phyloP scores from a whole-genome alignment of 192 early-diverging fungal species.

The Borealophlyctis nickersoniae region DNA sequence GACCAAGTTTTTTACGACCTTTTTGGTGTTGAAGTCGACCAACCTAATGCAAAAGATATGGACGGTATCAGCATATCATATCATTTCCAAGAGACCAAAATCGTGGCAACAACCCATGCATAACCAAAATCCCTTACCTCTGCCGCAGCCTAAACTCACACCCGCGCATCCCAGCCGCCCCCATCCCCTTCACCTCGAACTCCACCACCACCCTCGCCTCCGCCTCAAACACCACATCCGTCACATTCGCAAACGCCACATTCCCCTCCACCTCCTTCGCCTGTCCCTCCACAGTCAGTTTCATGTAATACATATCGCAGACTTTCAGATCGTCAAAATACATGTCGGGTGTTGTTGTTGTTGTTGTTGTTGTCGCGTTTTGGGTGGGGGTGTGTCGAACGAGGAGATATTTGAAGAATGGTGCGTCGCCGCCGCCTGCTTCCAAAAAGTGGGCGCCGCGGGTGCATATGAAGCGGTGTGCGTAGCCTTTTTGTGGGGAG shows the following conservation, averaged over 20 bases:
- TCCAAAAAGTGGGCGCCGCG: not conserved
- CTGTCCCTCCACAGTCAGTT: slow-evolving; percentile 8
- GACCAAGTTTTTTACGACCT: slow-evolving; percentile 27
- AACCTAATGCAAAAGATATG: slow-evolving; percentile 20
- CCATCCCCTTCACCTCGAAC: slow-evolving; percentile 5
- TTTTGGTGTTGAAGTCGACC: slow-evolving; percentile 36
- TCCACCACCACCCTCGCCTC: slow-evolving; percentile 1
- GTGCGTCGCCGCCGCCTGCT: not conserved
- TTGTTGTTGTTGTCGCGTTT: slow-evolving; percentile 3
- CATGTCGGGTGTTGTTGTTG: slow-evolving; percentile 2
- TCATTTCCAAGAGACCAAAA: no score
- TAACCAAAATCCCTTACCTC: not conserved
- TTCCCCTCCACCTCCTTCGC: slow-evolving; percentile 7
- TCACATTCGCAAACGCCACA: slow-evolving; percentile 28
- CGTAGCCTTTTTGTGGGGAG: not conserved
- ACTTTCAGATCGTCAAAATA: slow-evolving; percentile 31
- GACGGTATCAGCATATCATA: not conserved
- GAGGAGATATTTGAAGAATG: no score
- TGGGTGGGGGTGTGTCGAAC: no score
- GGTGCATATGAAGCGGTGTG: not conserved
- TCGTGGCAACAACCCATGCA: not conserved
- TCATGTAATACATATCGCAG: not conserved
- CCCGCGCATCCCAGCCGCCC: slow-evolving; percentile 7
- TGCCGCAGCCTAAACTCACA: slow-evolving; percentile 4
- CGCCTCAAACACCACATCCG: not conserved